Conservation (phyloP, 2,329 filamentous ascomycete species). For the Aureobasidium uvarum region DNA sequence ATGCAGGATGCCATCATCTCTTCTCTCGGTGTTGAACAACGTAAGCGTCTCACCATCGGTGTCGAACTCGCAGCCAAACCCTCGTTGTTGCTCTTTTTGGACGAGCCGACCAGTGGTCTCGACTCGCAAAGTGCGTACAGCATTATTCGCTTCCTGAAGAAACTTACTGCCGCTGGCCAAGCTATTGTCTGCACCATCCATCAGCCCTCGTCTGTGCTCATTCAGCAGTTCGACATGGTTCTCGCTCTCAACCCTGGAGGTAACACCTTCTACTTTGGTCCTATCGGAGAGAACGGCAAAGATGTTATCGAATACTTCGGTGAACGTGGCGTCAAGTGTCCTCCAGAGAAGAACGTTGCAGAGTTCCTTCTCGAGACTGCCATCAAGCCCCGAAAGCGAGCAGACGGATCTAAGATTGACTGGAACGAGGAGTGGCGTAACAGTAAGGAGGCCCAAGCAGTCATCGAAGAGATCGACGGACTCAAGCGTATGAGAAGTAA, state of each 20-base stretch:
- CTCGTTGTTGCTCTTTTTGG: slow-evolving; percentile 65
- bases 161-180: slow-evolving; percentile 64
- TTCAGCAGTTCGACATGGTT: slow-evolving; percentile 72
- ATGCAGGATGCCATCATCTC: slow-evolving; percentile 66
- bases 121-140: slow-evolving; percentile 68
- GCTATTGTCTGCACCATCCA: slow-evolving; percentile 74
- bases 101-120: slow-evolving; percentile 69
- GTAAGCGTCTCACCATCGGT: slow-evolving; percentile 70
- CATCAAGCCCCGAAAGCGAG: slow-evolving; percentile 54
- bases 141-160: slow-evolving; percentile 67
- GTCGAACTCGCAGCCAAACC: slow-evolving; percentile 71
- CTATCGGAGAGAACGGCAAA: slow-evolving; percentile 64
- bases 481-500: slow-evolving; percentile 60
- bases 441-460: slow-evolving; percentile 58
- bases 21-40: slow-evolving; percentile 65
- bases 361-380: slow-evolving; percentile 67
- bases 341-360: slow-evolving; percentile 63
- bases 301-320: slow-evolving; percentile 67
- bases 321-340: slow-evolving; percentile 63
- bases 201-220: slow-evolving; percentile 66
- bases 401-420: slow-evolving; percentile 58
- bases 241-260: slow-evolving; percentile 66
- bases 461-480: slow-evolving; percentile 64
- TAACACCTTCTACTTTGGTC: slow-evolving; percentile 71
- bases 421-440: slow-evolving; percentile 75